phyloP scores from a whole-genome alignment of 2,329 filamentous ascomycete species.

The Phaeosphaeriaceae sp. region DNA sequence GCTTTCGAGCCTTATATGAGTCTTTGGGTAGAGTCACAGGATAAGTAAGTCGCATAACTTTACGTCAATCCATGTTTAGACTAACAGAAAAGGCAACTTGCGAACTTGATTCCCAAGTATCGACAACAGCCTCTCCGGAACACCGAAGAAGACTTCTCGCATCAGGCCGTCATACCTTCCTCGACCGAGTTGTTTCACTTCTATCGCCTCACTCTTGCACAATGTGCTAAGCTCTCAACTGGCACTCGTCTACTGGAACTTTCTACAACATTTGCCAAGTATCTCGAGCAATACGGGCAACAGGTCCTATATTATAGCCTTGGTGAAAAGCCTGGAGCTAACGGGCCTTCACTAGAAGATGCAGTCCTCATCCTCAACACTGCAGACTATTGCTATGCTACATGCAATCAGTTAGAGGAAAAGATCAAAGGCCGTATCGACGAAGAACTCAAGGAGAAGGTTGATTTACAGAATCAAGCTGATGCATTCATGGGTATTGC shows the following conservation, averaged over 20 bases:
- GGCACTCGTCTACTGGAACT: constrained; percentile 86
- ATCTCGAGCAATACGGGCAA: constrained; percentile 93
- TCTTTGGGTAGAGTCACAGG: constrained; percentile 95
- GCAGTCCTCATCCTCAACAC: constrained; percentile 90
- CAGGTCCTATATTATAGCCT: constrained; percentile 82
- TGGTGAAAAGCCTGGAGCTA: constrained; percentile 63
- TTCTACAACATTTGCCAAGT: constrained; percentile 84
- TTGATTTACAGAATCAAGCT: constrained; percentile 91
- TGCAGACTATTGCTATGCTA: constrained; percentile 95
- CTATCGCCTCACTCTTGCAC: constrained; percentile 88
- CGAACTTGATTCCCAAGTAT: constrained; percentile 84
- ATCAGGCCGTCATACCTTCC: constrained; percentile 87
- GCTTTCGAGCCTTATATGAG: constrained; percentile 97
- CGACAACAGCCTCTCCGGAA: constrained; percentile 80
- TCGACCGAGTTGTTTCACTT: constrained; percentile 98
- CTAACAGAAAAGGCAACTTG: constrained; percentile 65
- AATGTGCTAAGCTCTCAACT: constrained; percentile 95
- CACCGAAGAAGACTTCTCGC: constrained; percentile 88
- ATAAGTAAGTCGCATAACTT: constrained; percentile 60
- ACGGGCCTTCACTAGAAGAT: constrained; percentile 72
- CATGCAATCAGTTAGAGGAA: constrained; percentile 91
- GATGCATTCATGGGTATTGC: constrained; percentile 96
- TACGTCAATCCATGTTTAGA: background rate
- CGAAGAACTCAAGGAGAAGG: constrained; percentile 70
- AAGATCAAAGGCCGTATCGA: constrained; percentile 93